Evolutionary conservation across 1,284 basidiomycete species (phyloP).

Genomic region (Pterula multifida): DNA sequence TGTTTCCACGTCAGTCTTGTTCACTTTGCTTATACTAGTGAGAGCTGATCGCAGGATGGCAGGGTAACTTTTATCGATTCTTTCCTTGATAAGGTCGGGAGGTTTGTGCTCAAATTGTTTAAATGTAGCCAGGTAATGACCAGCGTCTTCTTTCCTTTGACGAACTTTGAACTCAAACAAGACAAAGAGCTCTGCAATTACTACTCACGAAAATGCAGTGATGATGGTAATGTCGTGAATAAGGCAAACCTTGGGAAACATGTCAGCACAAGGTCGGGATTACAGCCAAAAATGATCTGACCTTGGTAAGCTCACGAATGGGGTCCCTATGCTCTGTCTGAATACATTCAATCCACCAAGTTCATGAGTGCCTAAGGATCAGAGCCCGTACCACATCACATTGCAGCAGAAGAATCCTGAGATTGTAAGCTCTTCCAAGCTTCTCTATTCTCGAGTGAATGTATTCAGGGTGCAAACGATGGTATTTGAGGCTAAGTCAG

Average conservation of each 20-base stretch:
- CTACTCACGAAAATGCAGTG: conserved; percentile 80
- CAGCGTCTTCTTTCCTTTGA: conserved; percentile 78
- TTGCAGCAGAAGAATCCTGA: conserved; percentile 81
- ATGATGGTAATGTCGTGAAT: conserved; percentile 91
- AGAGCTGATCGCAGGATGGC: conserved; percentile 77
- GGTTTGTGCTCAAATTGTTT: conserved; percentile 93
- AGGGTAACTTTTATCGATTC: conserved; percentile 79
- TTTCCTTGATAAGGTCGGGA: conserved; percentile 90
- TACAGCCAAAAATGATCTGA: conserved; percentile 12
- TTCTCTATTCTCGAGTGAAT: conserved; percentile 85
- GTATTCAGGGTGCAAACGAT: conserved; percentile 96
- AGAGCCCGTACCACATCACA: conserved; percentile 65
- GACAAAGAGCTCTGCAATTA: conserved; percentile 1
- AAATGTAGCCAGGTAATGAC: conserved; percentile 81
- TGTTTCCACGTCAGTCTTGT: conserved; percentile 96
- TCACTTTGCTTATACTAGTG: conserved; percentile 87
- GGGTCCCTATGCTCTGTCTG: conserved; percentile 86
- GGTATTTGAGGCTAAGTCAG: conserved; percentile 71
- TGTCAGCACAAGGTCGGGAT: conserved; percentile 5
- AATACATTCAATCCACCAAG: no score
- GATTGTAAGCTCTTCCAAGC: conserved; percentile 70
- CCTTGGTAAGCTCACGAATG: conserved; percentile 89
- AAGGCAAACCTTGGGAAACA: conserved; percentile 49
- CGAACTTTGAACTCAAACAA: neutral
- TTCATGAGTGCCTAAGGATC: no score